phyloP scores from a whole-genome alignment of 2,329 filamentous ascomycete genomes.

The Phyllosticta citrichinensis region DNA sequence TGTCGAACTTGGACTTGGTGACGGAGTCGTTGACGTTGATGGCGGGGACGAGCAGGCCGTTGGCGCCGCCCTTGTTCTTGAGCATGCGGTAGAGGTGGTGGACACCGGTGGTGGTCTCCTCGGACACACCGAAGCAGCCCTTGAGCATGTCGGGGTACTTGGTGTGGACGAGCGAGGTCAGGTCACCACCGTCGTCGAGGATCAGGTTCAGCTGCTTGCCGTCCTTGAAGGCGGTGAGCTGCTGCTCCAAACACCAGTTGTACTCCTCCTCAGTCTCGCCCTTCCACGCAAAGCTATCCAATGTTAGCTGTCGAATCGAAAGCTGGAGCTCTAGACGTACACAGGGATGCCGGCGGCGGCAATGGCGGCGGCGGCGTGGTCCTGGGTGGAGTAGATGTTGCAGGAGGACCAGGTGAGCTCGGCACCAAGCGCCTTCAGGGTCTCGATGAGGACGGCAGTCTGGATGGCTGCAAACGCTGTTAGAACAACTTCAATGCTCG shows the following conservation, averaged over 20 bases:
- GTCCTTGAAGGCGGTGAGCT: conserved; percentile 93
- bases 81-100: conserved; percentile 99
- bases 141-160: conserved; percentile 99
- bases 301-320: neutral
- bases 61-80: conserved; percentile 62
- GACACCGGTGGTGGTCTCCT: conserved; percentile 99
- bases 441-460: conserved; percentile 98
- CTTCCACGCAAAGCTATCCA: conserved; percentile 56
- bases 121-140: conserved; percentile 95
- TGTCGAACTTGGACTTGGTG: conserved; percentile 99
- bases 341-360: conserved; percentile 88
- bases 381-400: conserved; percentile 99
- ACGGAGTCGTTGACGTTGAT: conserved; percentile 99
- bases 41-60: conserved; percentile 72
- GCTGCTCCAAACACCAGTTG: conserved; percentile 99
- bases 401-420: conserved; percentile 98
- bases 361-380: conserved; percentile 96
- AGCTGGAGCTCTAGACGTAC: conserved; percentile 43
- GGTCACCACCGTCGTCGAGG: conserved; percentile 95
- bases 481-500: conserved; percentile 10
- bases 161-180: conserved; percentile 89
- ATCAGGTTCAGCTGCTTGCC: conserved; percentile 96
- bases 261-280: conserved; percentile 99
- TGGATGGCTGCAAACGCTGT: conserved; percentile 60
- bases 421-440: conserved; percentile 83